Conservation (phyloP, 2,329 filamentous ascomycete genomes). For the Xylaria sp. region DNA sequence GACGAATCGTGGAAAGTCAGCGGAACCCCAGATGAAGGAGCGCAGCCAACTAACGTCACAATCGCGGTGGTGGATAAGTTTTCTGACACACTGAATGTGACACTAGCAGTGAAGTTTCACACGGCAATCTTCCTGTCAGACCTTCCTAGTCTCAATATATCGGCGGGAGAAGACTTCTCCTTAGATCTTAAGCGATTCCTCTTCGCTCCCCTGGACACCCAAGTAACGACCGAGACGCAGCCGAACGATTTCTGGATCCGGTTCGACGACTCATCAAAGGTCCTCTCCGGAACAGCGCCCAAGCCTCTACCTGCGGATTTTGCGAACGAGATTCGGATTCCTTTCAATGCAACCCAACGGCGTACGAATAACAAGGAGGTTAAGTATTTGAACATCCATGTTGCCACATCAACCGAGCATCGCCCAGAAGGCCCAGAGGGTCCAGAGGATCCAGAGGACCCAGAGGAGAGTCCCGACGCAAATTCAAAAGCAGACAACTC, state of each 20-base stretch:
- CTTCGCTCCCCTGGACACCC: conserved; percentile 33
- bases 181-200: conserved; percentile 42
- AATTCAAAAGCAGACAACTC: conserved; percentile 20
- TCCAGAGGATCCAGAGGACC: too few relatives aligned
- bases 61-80: conserved; percentile 65
- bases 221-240: conserved; percentile 34
- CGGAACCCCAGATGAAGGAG: conserved; percentile 67
- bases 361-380: conserved; percentile 32
- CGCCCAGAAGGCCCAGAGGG: too few relatives aligned
- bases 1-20: conserved; percentile 63
- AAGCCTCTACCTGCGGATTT: conserved; percentile 12
- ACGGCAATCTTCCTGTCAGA: conserved; percentile 37
- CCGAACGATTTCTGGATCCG: conserved; percentile 41
- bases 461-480: neutral
- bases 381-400: conserved; percentile 33
- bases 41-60: conserved; percentile 65
- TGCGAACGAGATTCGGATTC: conserved; percentile 23
- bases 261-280: conserved; percentile 36
- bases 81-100: conserved; percentile 63
- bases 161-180: conserved; percentile 37
- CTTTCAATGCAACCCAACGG: conserved; percentile 36
- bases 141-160: conserved; percentile 39
- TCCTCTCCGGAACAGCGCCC: conserved; percentile 38
- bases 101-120: conserved; percentile 47
- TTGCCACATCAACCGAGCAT: conserved; percentile 20